A percentile compares a stretch with the other conserved stretches of the same genome.
These are phyloP conservation scores for Moelleriella libera DNA, from an alignment of 2,329 filamentous ascomycete species.

Conservation along the genomic window DNA sequence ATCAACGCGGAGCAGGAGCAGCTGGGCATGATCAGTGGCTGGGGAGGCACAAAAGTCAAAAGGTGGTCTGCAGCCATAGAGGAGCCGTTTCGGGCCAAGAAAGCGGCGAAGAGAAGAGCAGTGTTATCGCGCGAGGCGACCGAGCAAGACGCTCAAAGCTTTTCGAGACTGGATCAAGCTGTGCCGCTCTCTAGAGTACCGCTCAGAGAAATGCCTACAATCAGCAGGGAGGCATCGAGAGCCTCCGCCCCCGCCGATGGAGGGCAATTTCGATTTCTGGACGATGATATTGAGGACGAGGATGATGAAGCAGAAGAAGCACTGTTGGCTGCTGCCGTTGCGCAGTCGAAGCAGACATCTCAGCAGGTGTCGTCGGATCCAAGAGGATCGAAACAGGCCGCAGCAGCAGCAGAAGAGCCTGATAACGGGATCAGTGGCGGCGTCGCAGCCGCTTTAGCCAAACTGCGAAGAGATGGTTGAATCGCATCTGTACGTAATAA, in stretches of 20 bases:
- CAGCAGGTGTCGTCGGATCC: slow-evolving; percentile 6
- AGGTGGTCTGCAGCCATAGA: slow-evolving; percentile 70
- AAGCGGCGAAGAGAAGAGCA: slow-evolving; percentile 39
- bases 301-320: slow-evolving; percentile 28
- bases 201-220: slow-evolving; percentile 22
- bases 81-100: slow-evolving; percentile 70
- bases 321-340: slow-evolving; percentile 30
- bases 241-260: background rate
- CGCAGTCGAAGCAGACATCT: slow-evolving; percentile 28
- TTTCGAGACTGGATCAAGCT: slow-evolving; percentile 21
- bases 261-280: slow-evolving; percentile 23
- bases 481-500: background rate
- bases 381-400: background rate
- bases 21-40: slow-evolving; percentile 71
- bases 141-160: slow-evolving; percentile 8
- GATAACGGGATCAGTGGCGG: slow-evolving; percentile 36
- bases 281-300: slow-evolving; percentile 28
- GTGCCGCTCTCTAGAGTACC: slow-evolving; percentile 25
- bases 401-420: background rate
- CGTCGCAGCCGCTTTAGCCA: slow-evolving; percentile 46
- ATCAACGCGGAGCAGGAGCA: slow-evolving; percentile 82
- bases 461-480: slow-evolving; percentile 28
- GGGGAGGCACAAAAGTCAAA: slow-evolving; percentile 91
- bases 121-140: background rate
- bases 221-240: background rate